phyloP scores from a whole-genome alignment of 2,329 filamentous ascomycete species.

The Periconia sp. region DNA sequence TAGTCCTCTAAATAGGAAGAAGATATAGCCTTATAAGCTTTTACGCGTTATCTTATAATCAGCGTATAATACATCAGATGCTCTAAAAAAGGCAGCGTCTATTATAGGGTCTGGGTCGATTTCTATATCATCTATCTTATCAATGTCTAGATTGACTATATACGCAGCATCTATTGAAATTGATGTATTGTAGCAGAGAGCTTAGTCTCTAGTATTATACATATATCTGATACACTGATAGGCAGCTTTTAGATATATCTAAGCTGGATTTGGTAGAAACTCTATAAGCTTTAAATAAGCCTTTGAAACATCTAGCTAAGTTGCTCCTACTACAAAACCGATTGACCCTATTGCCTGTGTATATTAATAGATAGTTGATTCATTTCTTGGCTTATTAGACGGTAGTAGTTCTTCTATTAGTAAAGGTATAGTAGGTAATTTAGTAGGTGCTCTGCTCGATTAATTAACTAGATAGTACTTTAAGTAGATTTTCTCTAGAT shows the following conservation, averaged over 20 bases:
- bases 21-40: constrained; percentile 27
- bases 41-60: constrained; percentile 15
- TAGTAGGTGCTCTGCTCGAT: too few relatives aligned
- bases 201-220: constrained; percentile 10
- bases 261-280: constrained; percentile 20
- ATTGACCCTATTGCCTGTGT: constrained; percentile 20
- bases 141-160: constrained; percentile 14
- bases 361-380: constrained; percentile 12
- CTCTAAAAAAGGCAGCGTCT: constrained; percentile 18
- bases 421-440: not conserved
- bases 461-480: not conserved
- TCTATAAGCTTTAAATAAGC: constrained; percentile 19
- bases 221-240: constrained; percentile 17
- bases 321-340: constrained; percentile 17
- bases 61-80: constrained; percentile 21
- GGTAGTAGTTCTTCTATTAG: constrained; percentile 7
- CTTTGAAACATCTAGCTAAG: constrained; percentile 20
- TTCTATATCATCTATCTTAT: too few relatives aligned
- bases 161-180: constrained; percentile 6
- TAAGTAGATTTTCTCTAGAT: not conserved
- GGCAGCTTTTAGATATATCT: constrained; percentile 17
- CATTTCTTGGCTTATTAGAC: constrained; percentile 11
- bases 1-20: constrained; percentile 21
- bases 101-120: not conserved
- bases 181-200: constrained; percentile 10